A percentile compares a stretch with the other conserved stretches of the same genome.
Evolutionary conservation across 1,139 yeast species (phyloP).

Genomic region (Yamadazyma trypodendri): DNA sequence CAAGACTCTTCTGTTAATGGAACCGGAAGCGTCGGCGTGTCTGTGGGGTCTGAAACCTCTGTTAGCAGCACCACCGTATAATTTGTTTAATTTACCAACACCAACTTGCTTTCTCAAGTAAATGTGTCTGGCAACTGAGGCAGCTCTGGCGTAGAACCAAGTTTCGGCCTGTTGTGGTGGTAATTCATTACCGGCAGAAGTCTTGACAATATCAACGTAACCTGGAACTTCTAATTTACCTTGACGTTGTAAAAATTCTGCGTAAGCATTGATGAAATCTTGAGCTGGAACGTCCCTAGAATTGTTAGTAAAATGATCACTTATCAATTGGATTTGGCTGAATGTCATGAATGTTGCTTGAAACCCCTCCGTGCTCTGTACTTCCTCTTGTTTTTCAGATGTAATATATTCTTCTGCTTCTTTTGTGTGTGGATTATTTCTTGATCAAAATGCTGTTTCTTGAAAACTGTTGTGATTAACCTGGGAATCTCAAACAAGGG

Average conservation of each 20-base stretch:
- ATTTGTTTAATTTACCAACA: constrained; percentile 98
- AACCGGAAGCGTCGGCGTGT: constrained; percentile 99
- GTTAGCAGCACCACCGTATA: constrained; percentile 99
- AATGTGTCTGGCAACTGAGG: constrained; percentile 99
- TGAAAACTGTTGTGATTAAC: too few species aligned
- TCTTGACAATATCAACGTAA: constrained; percentile 99
- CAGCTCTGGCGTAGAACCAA: constrained; percentile 99
- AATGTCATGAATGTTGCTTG: too few species aligned
- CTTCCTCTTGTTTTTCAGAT: too few species aligned
- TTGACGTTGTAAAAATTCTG: constrained; percentile 99
- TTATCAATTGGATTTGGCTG: not conserved
- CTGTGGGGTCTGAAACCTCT: constrained; percentile 99
- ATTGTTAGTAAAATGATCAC: constrained; percentile 30
- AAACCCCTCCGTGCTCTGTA: too few species aligned
- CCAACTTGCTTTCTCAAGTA: constrained; percentile 99
- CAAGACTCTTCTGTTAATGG: constrained; percentile 97
- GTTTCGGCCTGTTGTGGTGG: constrained; percentile 99
- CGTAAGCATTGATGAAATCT: constrained; percentile 99
- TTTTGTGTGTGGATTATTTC: too few species aligned
- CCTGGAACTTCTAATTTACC: constrained; percentile 99
- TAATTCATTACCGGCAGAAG: constrained; percentile 98
- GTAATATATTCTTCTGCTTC: too few species aligned
- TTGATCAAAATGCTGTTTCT: too few species aligned
- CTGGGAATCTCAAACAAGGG: too few species aligned
- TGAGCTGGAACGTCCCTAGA: constrained; percentile 99